A percentile compares a stretch with the other conserved stretches of the same genome.
Evolutionary conservation across 305 asterid genomes (phyloP).

Genomic region (Fraxinus floribunda): DNA sequence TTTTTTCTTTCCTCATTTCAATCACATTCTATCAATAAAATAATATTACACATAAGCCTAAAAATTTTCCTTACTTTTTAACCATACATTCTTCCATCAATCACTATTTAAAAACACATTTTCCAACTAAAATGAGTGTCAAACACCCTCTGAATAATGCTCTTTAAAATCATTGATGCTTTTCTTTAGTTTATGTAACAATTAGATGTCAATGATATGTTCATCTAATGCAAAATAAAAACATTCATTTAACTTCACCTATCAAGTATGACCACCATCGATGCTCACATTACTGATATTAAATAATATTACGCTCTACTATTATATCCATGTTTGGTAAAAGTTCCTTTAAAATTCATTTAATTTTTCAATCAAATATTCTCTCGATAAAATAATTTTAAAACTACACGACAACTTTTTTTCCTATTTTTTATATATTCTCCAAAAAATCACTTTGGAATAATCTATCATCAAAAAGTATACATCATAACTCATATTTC

Average conservation of each 20-base stretch:
- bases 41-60: no score
- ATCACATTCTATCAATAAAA: no score
- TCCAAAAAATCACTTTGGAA: background rate
- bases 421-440: background rate
- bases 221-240: background rate
- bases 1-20: no score
- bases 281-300: no score
- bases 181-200: no score
- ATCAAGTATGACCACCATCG: background rate
- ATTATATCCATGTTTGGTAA: background rate
- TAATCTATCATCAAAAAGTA: background rate
- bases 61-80: no score
- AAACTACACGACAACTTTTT: background rate
- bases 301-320: no score
- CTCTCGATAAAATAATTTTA: background rate
- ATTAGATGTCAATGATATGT: background rate
- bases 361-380: background rate
- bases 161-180: no score
- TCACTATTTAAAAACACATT: no score
- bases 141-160: no score
- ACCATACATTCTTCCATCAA: no score
- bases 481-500: background rate
- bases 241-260: background rate
- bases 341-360: background rate
- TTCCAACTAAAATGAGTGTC: no score